A percentile compares a stretch with the other conserved stretches of the same genome.
phyloP scores from a whole-genome alignment of 345 rosid species.

The Draba incana region DNA sequence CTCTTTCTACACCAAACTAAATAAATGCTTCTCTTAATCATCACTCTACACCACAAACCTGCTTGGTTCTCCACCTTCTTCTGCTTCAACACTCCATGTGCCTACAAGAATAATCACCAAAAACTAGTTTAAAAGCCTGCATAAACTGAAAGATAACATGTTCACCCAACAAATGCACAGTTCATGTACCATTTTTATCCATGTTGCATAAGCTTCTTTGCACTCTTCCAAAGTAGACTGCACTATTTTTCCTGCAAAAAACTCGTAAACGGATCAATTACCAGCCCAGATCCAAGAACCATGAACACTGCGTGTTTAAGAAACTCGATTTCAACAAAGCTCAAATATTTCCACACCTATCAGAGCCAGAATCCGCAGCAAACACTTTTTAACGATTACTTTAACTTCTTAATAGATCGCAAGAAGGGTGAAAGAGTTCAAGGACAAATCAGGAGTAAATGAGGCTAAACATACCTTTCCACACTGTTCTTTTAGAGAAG shows the following conservation, averaged over 20 bases:
- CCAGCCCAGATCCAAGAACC: constrained; percentile 19
- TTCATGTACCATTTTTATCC: constrained; percentile 68
- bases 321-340: background rate
- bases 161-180: background rate
- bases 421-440: constrained; percentile 4
- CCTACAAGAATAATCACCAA: constrained; percentile 50
- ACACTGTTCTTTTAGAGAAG: constrained; percentile 83
- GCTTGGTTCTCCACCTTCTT: constrained; percentile 61
- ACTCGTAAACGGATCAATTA: constrained; percentile 23
- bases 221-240: constrained; percentile 91
- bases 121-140: constrained; percentile 14
- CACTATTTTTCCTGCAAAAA: constrained; percentile 75
- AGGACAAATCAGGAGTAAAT: constrained; percentile 10
- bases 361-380: constrained; percentile 3
- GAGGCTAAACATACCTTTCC: constrained; percentile 66
- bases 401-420: background rate
- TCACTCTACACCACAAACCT: constrained; percentile 31
- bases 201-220: constrained; percentile 72
- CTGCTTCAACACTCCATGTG: constrained; percentile 69
- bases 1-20: constrained; percentile 3
- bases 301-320: background rate
- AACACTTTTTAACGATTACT: background rate
- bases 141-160: constrained; percentile 22
- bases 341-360: background rate
- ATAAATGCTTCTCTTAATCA: constrained; percentile 18